A percentile compares a stretch with the other conserved stretches of the same genome.
Conservation (phyloP, 1,284 basidiomycete genomes). For the Austroboletus niveus region DNA sequence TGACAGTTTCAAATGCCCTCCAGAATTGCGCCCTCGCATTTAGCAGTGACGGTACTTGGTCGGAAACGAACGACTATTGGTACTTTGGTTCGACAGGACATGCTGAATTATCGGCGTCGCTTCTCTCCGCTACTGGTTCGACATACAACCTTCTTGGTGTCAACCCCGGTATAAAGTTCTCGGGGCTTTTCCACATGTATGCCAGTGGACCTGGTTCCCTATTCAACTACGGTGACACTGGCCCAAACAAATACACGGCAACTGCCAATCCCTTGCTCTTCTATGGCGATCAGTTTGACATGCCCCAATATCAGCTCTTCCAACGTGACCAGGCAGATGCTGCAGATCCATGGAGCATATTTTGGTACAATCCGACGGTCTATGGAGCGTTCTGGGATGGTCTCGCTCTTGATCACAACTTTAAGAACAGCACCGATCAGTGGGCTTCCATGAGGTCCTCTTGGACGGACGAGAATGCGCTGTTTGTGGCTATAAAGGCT, state of each 20-base stretch:
- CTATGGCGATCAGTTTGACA: slow-evolving; percentile 65
- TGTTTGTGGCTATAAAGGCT: slow-evolving; percentile 88
- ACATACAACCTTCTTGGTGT: slow-evolving; percentile 70
- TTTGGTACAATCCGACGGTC: slow-evolving; percentile 91
- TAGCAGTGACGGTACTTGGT: slow-evolving; percentile 86
- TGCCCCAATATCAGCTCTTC: slow-evolving; percentile 79
- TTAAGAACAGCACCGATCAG: slow-evolving; percentile 65
- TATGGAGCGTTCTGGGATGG: slow-evolving; percentile 92
- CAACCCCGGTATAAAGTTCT: slow-evolving; percentile 73
- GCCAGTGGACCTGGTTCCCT: slow-evolving; percentile 81
- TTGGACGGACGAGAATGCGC: slow-evolving; percentile 86
- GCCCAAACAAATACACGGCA: slow-evolving; percentile 91
- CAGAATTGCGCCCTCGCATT: slow-evolving; percentile 73
- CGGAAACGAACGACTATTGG: slow-evolving; percentile 96
- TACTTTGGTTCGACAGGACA: slow-evolving; percentile 93
- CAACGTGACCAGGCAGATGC: slow-evolving; percentile 93
- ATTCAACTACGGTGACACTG: slow-evolving; percentile 92
- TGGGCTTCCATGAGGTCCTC: slow-evolving; percentile 92
- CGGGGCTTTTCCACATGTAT: slow-evolving; percentile 91
- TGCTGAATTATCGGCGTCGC: slow-evolving; percentile 87
- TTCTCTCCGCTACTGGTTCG: slow-evolving; percentile 84
- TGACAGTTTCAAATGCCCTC: slow-evolving; percentile 74
- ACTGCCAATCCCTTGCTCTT: slow-evolving; percentile 78
- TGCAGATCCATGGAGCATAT: slow-evolving; percentile 92
- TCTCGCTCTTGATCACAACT: slow-evolving; percentile 79